These are phyloP conservation scores for Bacterosira constricta DNA, from an alignment of 108 stramenopile species.

Conservation along the genomic window DNA sequence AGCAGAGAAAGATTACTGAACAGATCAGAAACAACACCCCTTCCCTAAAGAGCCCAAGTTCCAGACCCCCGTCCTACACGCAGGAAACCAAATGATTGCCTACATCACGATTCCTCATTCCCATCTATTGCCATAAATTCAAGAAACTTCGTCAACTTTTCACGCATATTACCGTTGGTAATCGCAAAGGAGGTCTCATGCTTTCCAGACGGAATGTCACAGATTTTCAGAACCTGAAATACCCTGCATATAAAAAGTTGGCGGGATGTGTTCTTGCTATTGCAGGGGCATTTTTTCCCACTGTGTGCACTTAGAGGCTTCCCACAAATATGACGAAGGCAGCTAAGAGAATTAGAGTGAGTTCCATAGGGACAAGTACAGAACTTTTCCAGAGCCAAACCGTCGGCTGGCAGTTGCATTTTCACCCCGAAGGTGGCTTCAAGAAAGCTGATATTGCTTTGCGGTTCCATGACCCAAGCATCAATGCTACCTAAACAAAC, in stretches of 20 bases:
- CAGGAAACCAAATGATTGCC: not conserved
- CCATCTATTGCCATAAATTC: not conserved
- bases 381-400: not conserved
- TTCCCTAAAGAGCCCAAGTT: too few relatives aligned
- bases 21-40: too few relatives aligned
- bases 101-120: not conserved
- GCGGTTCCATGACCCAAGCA: conserved; percentile 40
- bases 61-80: too few relatives aligned
- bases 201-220: not conserved
- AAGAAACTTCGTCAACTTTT: conserved; percentile 21
- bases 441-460: conserved; percentile 3
- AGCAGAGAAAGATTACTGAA: too few relatives aligned
- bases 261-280: not conserved
- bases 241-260: conserved; percentile 7
- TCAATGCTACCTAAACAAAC: conserved; percentile 48
- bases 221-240: not conserved
- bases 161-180: conserved; percentile 1
- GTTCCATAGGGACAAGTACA: conserved; percentile 3
- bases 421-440: conserved; percentile 18
- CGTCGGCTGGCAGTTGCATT: not conserved
- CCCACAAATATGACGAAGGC: too few relatives aligned
- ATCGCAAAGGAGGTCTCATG: conserved; percentile 10
- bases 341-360: not conserved
- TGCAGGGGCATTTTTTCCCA: not conserved
- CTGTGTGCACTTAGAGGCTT: too few relatives aligned